Evolutionary conservation across 352 stramenopile species (phyloP).

Genomic region (Pythium dissimile): DNA sequence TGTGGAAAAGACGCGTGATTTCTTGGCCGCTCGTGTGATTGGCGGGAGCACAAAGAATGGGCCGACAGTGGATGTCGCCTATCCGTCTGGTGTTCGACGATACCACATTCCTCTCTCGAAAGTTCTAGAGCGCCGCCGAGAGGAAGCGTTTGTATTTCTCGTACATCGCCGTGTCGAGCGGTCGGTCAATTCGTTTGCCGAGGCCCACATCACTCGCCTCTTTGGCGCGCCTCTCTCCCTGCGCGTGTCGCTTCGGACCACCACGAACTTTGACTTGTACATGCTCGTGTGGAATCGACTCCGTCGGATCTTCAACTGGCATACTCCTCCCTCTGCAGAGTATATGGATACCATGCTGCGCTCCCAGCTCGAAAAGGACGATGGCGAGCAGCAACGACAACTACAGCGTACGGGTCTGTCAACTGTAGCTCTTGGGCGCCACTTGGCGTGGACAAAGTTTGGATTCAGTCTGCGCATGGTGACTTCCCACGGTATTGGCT

Average conservation of each 20-base stretch:
- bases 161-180: conserved; percentile 83
- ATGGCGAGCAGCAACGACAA: conserved; percentile 19
- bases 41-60: conserved; percentile 50
- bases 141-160: conserved; percentile 71
- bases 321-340: conserved; percentile 35
- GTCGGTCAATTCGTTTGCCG: conserved; percentile 76
- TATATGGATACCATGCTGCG: conserved; percentile 24
- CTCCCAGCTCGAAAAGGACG: neutral
- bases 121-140: conserved; percentile 42
- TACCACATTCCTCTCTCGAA: conserved; percentile 64
- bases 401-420: conserved; percentile 42
- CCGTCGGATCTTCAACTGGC: conserved; percentile 84
- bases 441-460: conserved; percentile 66
- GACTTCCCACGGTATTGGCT: conserved; percentile 77
- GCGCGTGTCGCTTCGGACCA: conserved; percentile 56
- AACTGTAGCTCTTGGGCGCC: conserved; percentile 55
- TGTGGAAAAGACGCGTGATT: conserved; percentile 61
- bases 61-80: conserved; percentile 60
- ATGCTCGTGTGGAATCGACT: conserved; percentile 74
- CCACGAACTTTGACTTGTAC: conserved; percentile 74
- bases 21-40: conserved; percentile 60
- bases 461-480: conserved; percentile 84
- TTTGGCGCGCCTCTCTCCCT: conserved; percentile 80
- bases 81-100: conserved; percentile 48
- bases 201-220: conserved; percentile 69